Base-by-base conservation (phyloP, 306 rosid genomes). In the Begonia peltatifolia region DNA sequence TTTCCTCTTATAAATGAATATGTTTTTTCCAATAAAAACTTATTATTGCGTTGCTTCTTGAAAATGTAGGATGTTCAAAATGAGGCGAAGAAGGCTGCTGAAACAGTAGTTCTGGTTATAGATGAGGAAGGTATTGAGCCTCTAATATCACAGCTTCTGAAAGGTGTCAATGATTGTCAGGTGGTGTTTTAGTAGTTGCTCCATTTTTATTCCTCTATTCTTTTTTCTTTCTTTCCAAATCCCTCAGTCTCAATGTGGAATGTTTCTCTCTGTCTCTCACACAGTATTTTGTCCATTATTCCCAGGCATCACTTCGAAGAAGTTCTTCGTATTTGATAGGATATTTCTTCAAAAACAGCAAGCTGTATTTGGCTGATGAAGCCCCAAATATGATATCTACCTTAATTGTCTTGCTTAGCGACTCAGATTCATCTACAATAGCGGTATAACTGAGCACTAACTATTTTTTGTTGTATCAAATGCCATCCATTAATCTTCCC, bases 91-190 rank as follows among this genome's bases (percentile, higher is more conserved):
- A 81, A 78, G 68, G 95, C 95, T 56, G 95, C 95, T 42, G 94
- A 90, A 73, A 85, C 94, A 44, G 84, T 90, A 65, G 81, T 81
- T 38, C 66, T 69, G 46, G 95, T 86, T 54, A 79, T 90, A 66
- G 99, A 90, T 44, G 95, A 86, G 12, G 99, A 86, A 68, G 99
- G 99, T 65, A 68, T 76, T 66, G 99, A 90, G 57, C 76, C 73
- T 42, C 95, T 90, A 48, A 71, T 75, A 56, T 74, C 84, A 23
- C 95, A 90, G 84, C 92, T 90, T 55, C 70, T 86, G 55, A 83
- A 69, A 79, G 92, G 84, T 69, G 74, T 82, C 62, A 20, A 60
- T 58, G 99, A 90, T 54, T 75, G 72, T 70, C 95, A 85, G 99
- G 94, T 90, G 74, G 42, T 14, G 54, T 16, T 12, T 51, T 14